These are phyloP conservation scores for Aspergillus thermomutatus DNA, from an alignment of 2,329 filamentous ascomycete genomes.

Conservation along the genomic window DNA sequence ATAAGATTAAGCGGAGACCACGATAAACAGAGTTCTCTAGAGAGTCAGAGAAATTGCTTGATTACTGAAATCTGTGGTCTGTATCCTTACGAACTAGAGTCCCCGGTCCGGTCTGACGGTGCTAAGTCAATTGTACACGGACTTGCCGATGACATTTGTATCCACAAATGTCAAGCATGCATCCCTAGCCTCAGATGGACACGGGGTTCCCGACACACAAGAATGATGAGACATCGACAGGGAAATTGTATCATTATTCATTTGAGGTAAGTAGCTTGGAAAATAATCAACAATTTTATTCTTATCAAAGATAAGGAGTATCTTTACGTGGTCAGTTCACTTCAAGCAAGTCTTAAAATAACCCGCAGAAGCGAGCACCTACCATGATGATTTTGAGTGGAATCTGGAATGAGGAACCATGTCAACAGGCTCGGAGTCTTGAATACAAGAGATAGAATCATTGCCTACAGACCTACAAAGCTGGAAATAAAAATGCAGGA, in stretches of 20 bases:
- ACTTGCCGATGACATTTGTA: neutral
- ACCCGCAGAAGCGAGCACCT: neutral
- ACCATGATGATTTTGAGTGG: neutral
- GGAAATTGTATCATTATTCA: neutral
- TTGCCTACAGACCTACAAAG: neutral
- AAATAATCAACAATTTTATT: neutral
- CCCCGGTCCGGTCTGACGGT: neutral
- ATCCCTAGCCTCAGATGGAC: neutral
- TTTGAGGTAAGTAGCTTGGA: neutral
- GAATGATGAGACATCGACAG: neutral
- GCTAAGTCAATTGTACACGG: neutral
- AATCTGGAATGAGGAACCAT: neutral
- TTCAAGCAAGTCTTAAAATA: neutral
- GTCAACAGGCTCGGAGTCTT: neutral
- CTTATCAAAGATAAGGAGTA: too few relatives aligned
- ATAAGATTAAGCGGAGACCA: neutral
- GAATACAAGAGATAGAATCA: neutral
- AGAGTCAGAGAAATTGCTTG: neutral
- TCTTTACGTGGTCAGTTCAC: neutral
- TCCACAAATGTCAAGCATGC: neutral
- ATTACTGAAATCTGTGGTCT: neutral
- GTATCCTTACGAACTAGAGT: neutral
- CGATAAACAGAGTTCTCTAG: neutral
- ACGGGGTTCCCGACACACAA: neutral
- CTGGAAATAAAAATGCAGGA: neutral